Evolutionary conservation across 805 yeast species (phyloP).

Genomic region (Dipodascopsis tothii): DNA sequence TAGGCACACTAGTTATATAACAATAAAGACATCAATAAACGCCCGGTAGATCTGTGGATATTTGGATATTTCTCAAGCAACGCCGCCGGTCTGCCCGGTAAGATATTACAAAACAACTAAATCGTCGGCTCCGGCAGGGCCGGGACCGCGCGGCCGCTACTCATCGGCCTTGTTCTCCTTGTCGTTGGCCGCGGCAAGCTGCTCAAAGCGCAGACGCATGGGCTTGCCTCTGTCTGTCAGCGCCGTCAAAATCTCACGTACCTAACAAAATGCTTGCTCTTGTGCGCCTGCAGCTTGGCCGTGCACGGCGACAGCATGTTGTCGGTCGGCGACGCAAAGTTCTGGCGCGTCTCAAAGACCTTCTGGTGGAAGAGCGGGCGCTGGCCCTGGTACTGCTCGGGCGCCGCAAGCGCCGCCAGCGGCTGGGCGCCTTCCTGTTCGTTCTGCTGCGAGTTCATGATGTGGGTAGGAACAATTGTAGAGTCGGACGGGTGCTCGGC

Average conservation of each 20-base stretch:
- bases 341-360: slow-evolving; percentile 20
- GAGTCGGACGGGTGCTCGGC: no score
- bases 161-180: slow-evolving; percentile 4
- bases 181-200: slow-evolving; percentile 2
- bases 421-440: no score
- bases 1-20: no score
- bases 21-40: no score
- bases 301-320: slow-evolving; percentile 52
- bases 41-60: no score
- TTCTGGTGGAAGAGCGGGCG: slow-evolving; percentile 18
- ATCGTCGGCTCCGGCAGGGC: no score
- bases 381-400: slow-evolving; percentile 1
- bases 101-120: background rate
- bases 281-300: slow-evolving; percentile 46
- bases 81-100: no score
- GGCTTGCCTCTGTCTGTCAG: slow-evolving; percentile 16
- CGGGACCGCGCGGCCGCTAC: background rate
- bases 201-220: slow-evolving; percentile 14
- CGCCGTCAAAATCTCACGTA: slow-evolving; percentile 22
- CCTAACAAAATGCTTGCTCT: slow-evolving; percentile 36
- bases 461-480: no score
- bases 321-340: slow-evolving; percentile 51
- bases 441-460: no score
- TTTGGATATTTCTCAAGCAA: no score
- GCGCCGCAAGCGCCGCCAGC: background rate